phyloP scores from a whole-genome alignment of 2,329 filamentous ascomycete species.

The Pestalotiopsis fici region DNA sequence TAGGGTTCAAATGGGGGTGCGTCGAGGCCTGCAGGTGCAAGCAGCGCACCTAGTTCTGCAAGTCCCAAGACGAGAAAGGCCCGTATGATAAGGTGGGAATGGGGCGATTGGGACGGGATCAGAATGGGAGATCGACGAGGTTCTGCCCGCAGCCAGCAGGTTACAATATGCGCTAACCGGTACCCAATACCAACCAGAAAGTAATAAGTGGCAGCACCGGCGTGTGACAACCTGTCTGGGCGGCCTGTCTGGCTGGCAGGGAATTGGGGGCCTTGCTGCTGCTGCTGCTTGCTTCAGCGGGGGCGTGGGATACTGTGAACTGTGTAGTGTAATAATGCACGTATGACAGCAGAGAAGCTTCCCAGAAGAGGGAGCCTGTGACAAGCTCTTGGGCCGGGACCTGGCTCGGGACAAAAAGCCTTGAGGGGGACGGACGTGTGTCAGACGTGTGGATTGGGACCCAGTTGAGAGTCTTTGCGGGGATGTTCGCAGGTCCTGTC shows the following conservation, averaged over 20 bases:
- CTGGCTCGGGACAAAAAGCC: background rate
- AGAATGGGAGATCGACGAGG: conserved; percentile 1
- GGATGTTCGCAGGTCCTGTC: conserved; percentile 2
- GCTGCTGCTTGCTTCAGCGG: background rate
- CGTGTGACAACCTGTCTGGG: background rate
- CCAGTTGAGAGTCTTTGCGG: conserved; percentile 4
- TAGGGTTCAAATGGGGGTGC: background rate
- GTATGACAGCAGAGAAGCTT: background rate
- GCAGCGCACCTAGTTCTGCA: background rate
- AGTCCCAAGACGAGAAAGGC: background rate
- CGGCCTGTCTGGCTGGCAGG: background rate
- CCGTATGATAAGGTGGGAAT: background rate
- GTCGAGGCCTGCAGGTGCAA: background rate
- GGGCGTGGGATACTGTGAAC: background rate
- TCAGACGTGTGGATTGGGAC: conserved; percentile 3
- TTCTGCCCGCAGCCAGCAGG: background rate
- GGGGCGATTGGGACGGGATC: background rate
- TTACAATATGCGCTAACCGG: background rate
- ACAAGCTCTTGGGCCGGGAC: background rate
- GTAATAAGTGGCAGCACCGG: background rate
- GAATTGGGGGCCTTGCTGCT: background rate
- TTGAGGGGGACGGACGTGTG: background rate
- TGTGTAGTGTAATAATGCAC: background rate
- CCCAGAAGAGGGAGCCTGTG: background rate
- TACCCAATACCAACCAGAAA: background rate